These are phyloP conservation scores for Penicillium frequentans DNA, from an alignment of 2,329 filamentous ascomycete genomes.

Conservation along the genomic window DNA sequence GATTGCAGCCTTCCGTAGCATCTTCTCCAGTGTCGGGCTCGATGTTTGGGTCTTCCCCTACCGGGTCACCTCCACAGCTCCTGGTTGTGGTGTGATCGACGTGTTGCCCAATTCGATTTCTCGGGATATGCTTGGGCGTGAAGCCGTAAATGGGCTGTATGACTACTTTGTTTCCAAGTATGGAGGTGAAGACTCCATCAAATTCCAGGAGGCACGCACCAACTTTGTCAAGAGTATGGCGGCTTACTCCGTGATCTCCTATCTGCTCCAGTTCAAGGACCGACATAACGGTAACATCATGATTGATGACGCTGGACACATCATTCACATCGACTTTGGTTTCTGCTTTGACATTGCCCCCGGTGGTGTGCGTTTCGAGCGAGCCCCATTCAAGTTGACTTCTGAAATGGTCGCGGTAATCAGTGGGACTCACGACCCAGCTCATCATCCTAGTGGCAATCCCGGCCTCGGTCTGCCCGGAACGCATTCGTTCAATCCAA, in stretches of 20 bases:
- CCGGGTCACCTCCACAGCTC: slow-evolving; percentile 93
- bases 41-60: slow-evolving; percentile 98
- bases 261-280: slow-evolving; percentile 97
- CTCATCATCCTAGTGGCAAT: slow-evolving; percentile 26
- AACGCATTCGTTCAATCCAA: slow-evolving; percentile 44
- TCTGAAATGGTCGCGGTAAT: slow-evolving; percentile 99
- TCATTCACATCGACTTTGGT: slow-evolving; percentile 97
- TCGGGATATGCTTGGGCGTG: slow-evolving; percentile 95
- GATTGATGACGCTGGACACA: slow-evolving; percentile 95
- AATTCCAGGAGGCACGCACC: slow-evolving; percentile 90
- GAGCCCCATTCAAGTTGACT: slow-evolving; percentile 97
- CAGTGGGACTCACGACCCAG: slow-evolving; percentile 64
- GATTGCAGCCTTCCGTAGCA: slow-evolving; percentile 95
- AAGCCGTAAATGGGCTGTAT: slow-evolving; percentile 96
- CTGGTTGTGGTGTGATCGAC: slow-evolving; percentile 96
- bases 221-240: slow-evolving; percentile 99
- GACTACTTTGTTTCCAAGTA: slow-evolving; percentile 99
- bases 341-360: slow-evolving; percentile 99
- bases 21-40: slow-evolving; percentile 91
- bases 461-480: slow-evolving; percentile 30
- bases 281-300: slow-evolving; percentile 99
- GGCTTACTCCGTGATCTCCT: slow-evolving; percentile 95
- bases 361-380: slow-evolving; percentile 94
- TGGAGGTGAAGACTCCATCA: slow-evolving; percentile 90
- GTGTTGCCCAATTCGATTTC: slow-evolving; percentile 97